phyloP scores from a whole-genome alignment of 768 basidiomycete genomes.

The Hygrophorus pudorinus region DNA sequence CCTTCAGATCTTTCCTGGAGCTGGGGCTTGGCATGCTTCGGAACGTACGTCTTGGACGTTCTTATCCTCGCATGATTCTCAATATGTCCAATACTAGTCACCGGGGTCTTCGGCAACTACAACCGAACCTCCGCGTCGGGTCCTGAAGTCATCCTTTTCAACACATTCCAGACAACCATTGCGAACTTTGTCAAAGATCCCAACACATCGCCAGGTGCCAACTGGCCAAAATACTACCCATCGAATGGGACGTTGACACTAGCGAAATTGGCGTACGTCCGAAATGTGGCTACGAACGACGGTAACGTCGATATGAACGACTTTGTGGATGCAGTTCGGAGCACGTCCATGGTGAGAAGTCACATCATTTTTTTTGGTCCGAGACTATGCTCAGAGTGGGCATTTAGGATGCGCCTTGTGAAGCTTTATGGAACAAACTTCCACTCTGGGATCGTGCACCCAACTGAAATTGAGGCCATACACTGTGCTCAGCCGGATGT shows the following conservation, averaged over 20 bases:
- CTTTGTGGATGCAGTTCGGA: no score
- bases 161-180: neutral
- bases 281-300: neutral
- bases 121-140: neutral
- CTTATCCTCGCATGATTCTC: neutral
- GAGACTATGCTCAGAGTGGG: no score
- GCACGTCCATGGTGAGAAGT: no score
- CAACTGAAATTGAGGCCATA: no score
- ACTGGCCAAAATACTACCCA: neutral
- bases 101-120: neutral
- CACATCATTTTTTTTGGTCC: no score
- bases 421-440: no score
- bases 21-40: no score
- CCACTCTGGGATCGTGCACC: no score
- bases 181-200: neutral
- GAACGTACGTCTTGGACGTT: neutral
- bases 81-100: neutral
- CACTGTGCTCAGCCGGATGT: no score
- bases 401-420: no score
- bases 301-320: no score
- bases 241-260: neutral
- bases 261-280: neutral
- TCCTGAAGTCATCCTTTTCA: neutral
- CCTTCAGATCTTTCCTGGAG: no score
- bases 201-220: neutral